A percentile compares a stretch with the other conserved stretches of the same genome.
Evolutionary conservation across 495 filamentous ascomycete species (phyloP).

Genomic region (Cercophora sp.): DNA sequence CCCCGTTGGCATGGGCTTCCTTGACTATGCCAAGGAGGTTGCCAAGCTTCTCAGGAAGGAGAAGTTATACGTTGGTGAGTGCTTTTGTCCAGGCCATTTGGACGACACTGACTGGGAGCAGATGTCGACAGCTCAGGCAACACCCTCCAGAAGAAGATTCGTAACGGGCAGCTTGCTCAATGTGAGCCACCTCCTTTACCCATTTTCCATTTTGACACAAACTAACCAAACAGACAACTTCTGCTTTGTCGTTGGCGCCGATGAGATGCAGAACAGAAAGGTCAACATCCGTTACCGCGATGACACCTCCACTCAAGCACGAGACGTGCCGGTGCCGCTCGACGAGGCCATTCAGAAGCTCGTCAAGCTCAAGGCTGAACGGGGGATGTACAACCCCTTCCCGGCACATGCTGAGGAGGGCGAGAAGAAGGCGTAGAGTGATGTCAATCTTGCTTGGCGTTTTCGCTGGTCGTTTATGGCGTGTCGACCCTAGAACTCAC

Average conservation of each 20-base stretch:
- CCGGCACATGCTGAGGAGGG: conserved; percentile 25
- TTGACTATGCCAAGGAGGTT: conserved; percentile 84
- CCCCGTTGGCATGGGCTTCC: conserved; percentile 79
- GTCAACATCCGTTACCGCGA: conserved; percentile 93
- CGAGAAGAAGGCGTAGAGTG: conserved; percentile 9
- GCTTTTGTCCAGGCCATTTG: not conserved
- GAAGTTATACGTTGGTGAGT: conserved; percentile 47
- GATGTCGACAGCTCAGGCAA: conserved; percentile 88
- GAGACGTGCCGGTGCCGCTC: conserved; percentile 61
- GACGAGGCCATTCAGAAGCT: conserved; percentile 77
- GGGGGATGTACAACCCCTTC: conserved; percentile 36
- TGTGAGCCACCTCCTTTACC: conserved; percentile 76
- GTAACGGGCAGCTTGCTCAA: conserved; percentile 76
- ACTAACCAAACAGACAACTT: conserved; percentile 45
- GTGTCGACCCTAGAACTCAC: not conserved
- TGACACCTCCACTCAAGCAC: conserved; percentile 74
- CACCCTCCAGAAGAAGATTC: conserved; percentile 95
- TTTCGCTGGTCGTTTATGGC: not conserved
- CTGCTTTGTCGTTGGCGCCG: conserved; percentile 67
- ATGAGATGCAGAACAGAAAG: conserved; percentile 68
- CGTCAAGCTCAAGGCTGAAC: conserved; percentile 55
- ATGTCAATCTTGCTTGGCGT: not conserved
- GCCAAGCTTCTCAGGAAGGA: conserved; percentile 55
- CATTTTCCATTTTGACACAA: conserved; percentile 7
- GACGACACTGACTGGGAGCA: conserved; percentile 2